Evolutionary conservation across 441 rosid species (phyloP), one percentile per base, ranked within the genome.

Genomic region (Euphorbia celastroides): DNA sequence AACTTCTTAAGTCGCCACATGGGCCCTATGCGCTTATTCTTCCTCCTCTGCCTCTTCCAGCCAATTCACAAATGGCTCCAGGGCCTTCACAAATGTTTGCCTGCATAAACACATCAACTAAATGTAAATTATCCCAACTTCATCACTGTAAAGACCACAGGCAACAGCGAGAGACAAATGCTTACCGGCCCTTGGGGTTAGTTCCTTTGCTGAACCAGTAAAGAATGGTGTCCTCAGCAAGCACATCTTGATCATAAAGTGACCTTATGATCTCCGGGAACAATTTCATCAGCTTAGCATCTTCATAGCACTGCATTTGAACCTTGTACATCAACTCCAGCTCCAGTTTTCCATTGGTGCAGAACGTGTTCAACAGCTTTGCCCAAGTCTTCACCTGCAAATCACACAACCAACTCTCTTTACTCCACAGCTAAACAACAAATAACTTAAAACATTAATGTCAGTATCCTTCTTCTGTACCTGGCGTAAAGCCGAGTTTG

Each of bases 31-130:
- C 54, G 22, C 20, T 82, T 72, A 90, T 58, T 92, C 99, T 78
- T 92, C 98, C 79, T 92, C 98, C 77, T 94, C 99, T 0, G 98
- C 99, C 73, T 92, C 99, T 72, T 92, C 97, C 77, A 94, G 90
- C 99, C 98, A 92, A 14, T 81, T 88, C 78, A 94, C 96, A 57
- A 94, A 89, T n/a, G 96, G 88, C 83, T 93, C 99, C 68, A 93
- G 61, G 48, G 96, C 83, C 83, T 91, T 93, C 81, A 93, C 97
- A 78, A 93, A 89, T 68, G 76, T 81, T 86, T 89, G 96, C 88
- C 99, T 94, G 71, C 7, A 57, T 27, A 7, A 42, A 42, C 4
- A 34, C 9, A 36, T 36, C n/a, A n/a, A 69, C 34, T 66, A 10
- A 27, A n/a, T n/a, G 25, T 12, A 38, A 58, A 9, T n/a, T 14